phyloP scores from a whole-genome alignment of 192 early-diverging fungal species.

The Linnemannia elongata region DNA sequence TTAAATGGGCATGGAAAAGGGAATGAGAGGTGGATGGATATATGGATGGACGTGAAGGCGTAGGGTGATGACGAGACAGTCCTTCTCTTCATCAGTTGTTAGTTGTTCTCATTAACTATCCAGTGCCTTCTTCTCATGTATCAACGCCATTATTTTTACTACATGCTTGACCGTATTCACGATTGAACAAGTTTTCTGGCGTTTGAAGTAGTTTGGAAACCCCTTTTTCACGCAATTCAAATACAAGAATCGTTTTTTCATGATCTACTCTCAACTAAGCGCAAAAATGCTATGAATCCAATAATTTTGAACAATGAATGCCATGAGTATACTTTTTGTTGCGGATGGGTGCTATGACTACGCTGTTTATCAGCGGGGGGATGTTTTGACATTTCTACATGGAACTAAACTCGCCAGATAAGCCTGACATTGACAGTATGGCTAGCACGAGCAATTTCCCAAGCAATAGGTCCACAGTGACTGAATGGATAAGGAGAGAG shows the following conservation, averaged over 20 bases:
- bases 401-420: too few species aligned
- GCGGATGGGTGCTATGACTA: too few species aligned
- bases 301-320: too few species aligned
- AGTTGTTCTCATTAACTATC: not conserved
- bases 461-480: too few species aligned
- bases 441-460: too few species aligned
- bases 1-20: not conserved
- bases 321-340: too few species aligned
- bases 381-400: too few species aligned
- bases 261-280: not conserved
- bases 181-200: not conserved
- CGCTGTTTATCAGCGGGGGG: too few species aligned
- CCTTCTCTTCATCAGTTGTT: not conserved
- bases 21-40: not conserved
- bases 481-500: too few species aligned
- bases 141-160: not conserved
- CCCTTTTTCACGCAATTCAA: not conserved
- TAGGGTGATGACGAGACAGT: not conserved
- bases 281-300: too few species aligned
- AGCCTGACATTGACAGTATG: too few species aligned
- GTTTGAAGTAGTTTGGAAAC: not conserved
- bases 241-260: not conserved
- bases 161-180: not conserved
- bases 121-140: not conserved
- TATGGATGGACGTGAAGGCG: not conserved